These are phyloP conservation scores for Colletotrichum aenigma DNA, from an alignment of 2,329 filamentous ascomycete genomes.

Conservation along the genomic window DNA sequence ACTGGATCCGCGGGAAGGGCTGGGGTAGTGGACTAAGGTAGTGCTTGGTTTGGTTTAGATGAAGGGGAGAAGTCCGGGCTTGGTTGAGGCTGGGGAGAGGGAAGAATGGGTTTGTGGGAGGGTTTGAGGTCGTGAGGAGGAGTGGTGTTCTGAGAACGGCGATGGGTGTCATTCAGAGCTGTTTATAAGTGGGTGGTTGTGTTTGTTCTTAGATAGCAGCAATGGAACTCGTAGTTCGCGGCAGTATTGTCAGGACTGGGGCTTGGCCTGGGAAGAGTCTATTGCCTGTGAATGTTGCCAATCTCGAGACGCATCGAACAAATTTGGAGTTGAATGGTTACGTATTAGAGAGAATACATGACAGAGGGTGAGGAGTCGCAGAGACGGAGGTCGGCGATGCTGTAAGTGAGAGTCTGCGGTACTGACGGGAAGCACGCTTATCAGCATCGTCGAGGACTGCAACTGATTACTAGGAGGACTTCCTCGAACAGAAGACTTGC, in stretches of 20 bases:
- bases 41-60: not conserved
- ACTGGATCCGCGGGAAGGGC: not conserved
- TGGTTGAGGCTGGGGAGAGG: not conserved
- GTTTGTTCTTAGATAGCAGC: not conserved
- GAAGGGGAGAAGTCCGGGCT: not conserved
- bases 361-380: not conserved
- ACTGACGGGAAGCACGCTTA: not conserved
- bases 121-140: not conserved
- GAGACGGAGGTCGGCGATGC: not conserved
- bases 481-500: accelerated
- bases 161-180: not conserved
- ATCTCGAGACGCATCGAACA: not conserved
- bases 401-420: not conserved
- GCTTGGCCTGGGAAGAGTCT: not conserved
- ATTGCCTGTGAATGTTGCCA: not conserved
- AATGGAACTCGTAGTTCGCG: not conserved
- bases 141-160: not conserved
- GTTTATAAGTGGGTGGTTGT: not conserved
- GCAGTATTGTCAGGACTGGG: not conserved
- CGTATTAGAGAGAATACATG: not conserved
- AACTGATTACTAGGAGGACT: too few species aligned
- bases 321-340: not conserved
- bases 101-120: not conserved
- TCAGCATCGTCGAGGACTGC: not conserved
- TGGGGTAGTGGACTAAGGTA: not conserved